Evolutionary conservation across 1,139 yeast species (phyloP).

Genomic region (Candida dubliniensis): DNA sequence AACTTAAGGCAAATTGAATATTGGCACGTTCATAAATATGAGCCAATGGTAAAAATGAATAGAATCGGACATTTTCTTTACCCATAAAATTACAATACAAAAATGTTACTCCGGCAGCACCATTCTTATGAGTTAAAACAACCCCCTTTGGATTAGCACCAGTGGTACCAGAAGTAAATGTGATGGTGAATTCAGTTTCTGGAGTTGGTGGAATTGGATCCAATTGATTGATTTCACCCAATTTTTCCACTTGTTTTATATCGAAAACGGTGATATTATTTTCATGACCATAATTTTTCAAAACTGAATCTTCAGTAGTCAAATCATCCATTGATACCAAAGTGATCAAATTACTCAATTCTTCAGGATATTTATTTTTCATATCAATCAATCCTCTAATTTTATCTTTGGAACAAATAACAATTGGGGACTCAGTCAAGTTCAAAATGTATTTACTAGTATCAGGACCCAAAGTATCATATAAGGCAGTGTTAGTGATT

Average conservation of each 20-base stretch:
- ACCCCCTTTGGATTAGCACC: conserved; percentile 73
- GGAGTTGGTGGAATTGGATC: conserved; percentile 52
- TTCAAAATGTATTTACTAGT: conserved; percentile 36
- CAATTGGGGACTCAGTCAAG: conserved; percentile 36
- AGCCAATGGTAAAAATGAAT: conserved; percentile 39
- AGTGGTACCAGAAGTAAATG: conserved; percentile 79
- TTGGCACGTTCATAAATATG: conserved; percentile 61
- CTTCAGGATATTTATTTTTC: conserved; percentile 23
- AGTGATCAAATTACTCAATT: conserved; percentile 32
- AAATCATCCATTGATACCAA: conserved; percentile 45
- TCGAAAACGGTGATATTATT: conserved; percentile 32
- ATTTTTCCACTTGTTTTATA: conserved; percentile 45
- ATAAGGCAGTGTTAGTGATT: conserved; percentile 39
- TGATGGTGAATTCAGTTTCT: conserved; percentile 59
- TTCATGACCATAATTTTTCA: conserved; percentile 23
- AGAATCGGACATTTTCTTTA: conserved; percentile 13
- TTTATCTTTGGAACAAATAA: conserved; percentile 37
- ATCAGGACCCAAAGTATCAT: conserved; percentile 41
- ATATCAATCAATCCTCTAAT: conserved; percentile 27
- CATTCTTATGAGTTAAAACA: conserved; percentile 54
- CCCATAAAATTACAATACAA: conserved; percentile 18
- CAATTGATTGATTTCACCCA: conserved; percentile 52
- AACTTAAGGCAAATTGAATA: conserved; percentile 21
- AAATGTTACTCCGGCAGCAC: conserved; percentile 50
- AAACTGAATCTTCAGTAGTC: conserved; percentile 19